Conservation (phyloP, 2,329 filamentous ascomycete species). For the Fusarium sp. region DNA sequence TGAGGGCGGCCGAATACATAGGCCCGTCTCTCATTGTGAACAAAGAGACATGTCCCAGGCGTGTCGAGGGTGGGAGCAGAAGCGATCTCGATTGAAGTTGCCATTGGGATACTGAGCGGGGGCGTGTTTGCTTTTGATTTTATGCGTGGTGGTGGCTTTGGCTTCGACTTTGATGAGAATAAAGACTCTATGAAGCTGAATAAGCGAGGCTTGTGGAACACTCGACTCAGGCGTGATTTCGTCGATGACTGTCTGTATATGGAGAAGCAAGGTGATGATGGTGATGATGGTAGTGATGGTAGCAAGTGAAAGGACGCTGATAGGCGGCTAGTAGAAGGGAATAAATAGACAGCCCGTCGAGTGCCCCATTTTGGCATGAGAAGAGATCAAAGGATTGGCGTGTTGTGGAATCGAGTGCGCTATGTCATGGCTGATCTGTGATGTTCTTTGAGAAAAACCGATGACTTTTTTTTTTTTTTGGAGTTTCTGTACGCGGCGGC, state of each 20-base stretch:
- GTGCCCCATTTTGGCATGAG: slow-evolving; percentile 47
- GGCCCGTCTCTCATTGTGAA: slow-evolving; percentile 82
- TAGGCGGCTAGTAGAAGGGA: slow-evolving; percentile 22
- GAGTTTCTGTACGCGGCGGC: slow-evolving; percentile 13
- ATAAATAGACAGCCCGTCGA: slow-evolving; percentile 31
- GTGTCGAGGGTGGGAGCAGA: slow-evolving; percentile 90
- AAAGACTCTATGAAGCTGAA: background rate
- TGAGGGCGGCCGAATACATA: slow-evolving; percentile 86
- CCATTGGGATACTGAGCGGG: slow-evolving; percentile 62
- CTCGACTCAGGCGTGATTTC: background rate
- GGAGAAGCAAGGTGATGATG: slow-evolving; percentile 1
- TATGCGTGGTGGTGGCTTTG: no score
- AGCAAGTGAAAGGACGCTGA: background rate
- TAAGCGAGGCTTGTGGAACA: slow-evolving; percentile 1
- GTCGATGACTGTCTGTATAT: slow-evolving; percentile 12
- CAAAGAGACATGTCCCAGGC: slow-evolving; percentile 76
- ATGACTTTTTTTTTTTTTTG: slow-evolving; percentile 35
- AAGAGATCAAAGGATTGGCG: background rate
- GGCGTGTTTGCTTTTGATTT: background rate
- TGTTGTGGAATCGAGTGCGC: slow-evolving; percentile 1
- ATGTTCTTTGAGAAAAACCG: background rate
- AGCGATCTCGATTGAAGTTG: slow-evolving; percentile 76
- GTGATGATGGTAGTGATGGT: background rate
- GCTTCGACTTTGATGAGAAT: no score
- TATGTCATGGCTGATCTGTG: slow-evolving; percentile 10